Percentiles rank a stretch among this genome's conserved stretches.
Conservation (phyloP, 257 asterid genomes). For the Galeopsis tetrahit region DNA sequence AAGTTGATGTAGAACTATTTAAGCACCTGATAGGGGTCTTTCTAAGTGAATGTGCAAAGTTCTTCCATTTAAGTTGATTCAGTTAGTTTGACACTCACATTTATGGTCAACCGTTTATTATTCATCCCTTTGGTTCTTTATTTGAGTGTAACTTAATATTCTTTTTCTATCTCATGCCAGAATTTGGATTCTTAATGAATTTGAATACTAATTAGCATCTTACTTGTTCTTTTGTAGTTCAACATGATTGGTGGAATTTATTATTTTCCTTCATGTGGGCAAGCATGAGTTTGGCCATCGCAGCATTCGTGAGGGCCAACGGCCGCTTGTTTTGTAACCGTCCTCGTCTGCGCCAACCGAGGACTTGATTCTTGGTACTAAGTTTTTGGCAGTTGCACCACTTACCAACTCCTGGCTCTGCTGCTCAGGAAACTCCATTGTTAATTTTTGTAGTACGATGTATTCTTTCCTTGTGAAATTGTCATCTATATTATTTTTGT, state of each 20-base stretch:
- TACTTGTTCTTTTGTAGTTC: slow-evolving; percentile 53
- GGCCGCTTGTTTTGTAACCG: slow-evolving; percentile 96
- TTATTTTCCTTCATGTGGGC: slow-evolving; percentile 90
- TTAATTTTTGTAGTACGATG: slow-evolving; percentile 31
- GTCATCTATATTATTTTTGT: slow-evolving; percentile 1
- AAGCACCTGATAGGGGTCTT: not conserved
- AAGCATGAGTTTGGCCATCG: slow-evolving; percentile 78
- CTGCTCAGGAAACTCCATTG: slow-evolving; percentile 27
- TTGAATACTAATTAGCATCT: slow-evolving; percentile 20
- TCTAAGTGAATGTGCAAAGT: not conserved
- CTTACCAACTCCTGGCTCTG: slow-evolving; percentile 11
- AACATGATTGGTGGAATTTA: slow-evolving; percentile 62
- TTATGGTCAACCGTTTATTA: not conserved
- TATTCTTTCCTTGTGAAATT: slow-evolving; percentile 39
- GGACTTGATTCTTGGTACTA: slow-evolving; percentile 49
- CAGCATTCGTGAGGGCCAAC: slow-evolving; percentile 79
- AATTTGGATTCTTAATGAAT: not conserved
- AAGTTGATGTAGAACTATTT: not conserved
- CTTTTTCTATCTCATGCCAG: not conserved
- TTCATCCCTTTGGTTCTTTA: not conserved
- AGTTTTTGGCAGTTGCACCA: slow-evolving; percentile 24
- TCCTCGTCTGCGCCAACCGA: slow-evolving; percentile 91
- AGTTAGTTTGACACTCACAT: slow-evolving; percentile 16
- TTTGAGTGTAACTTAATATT: not conserved
- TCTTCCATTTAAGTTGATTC: slow-evolving; percentile 17